Base-by-base conservation (phyloP, 2,329 filamentous ascomycete genomes). In the Pyrenophora tritici-repentis region DNA sequence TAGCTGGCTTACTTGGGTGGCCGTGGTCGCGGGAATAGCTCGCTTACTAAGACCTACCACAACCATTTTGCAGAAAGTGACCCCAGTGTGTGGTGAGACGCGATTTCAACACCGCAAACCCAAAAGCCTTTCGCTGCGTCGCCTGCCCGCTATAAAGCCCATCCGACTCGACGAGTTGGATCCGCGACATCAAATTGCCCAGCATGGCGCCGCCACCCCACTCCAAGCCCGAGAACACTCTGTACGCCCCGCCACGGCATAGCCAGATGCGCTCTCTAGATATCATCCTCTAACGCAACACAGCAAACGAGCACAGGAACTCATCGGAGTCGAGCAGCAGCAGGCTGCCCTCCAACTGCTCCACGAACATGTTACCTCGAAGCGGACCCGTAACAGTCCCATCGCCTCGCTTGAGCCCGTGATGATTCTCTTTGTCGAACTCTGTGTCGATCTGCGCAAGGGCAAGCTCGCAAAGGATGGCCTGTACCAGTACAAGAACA, bases 401-500 rank as follows among this genome's bases (percentile, higher is more conserved):
- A 97, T 97, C 82, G 85, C 88, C 61, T 95, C 92, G 46, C 81
- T 99, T 72, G 94, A 99, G 86, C 94, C 94, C 62, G 93, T 99
- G 63, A 97, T 99, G 92, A 83, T 97, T 77, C 87, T 97, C 64
- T 88, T 99, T 73, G 93, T 99, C 70, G 91, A 97, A 78, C 85
- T 97, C 53, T 96, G 90, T 64, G 94, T 99, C 70, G 93, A 97
- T 72, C 86, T 97, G 70, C 91, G 94, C 80, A 99, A 97, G 80
- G 94, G 94, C 68, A 99, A 99, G 79, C 84, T 94, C 55, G 94
- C 93, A 76, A 99, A 99, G 83, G 94, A 99, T 80, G 94, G 94
- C 56, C 84, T 99, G 41, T 99, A 97, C 77, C 94, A 97, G 77
- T 99, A 99, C 85, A 99, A 99, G 84, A 99, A 99, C 77, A 97